phyloP scores from a whole-genome alignment of 2,329 filamentous ascomycete genomes.

The Grosmannia serpens region DNA sequence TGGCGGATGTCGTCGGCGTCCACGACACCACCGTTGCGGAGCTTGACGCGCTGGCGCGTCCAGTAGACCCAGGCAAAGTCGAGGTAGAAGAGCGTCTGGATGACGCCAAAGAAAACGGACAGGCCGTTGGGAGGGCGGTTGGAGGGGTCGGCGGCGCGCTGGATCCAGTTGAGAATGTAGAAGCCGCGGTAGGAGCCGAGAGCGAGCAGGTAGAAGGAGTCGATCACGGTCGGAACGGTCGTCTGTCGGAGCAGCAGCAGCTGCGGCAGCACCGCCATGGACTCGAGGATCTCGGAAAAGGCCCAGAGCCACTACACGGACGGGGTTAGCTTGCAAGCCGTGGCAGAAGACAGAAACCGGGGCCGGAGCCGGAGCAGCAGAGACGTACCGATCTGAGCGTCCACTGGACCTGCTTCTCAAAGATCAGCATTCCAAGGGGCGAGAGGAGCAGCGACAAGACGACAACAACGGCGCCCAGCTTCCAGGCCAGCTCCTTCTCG shows the following conservation, averaged over 20 bases:
- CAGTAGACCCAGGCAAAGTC: constrained; percentile 98
- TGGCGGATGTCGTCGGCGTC: constrained; percentile 80
- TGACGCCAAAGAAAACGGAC: constrained; percentile 71
- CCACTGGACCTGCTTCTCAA: constrained; percentile 38
- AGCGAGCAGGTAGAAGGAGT: constrained; percentile 87
- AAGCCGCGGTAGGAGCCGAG: constrained; percentile 80
- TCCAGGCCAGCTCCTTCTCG: constrained; percentile 89
- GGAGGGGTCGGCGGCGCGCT: constrained; percentile 48
- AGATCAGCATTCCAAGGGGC: constrained; percentile 61
- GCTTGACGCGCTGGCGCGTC: constrained; percentile 84
- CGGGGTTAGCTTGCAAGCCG: neutral
- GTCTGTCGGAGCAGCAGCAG: constrained; percentile 86
- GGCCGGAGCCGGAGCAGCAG: neutral
- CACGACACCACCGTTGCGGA: constrained; percentile 75
- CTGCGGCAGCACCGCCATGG: constrained; percentile 80
- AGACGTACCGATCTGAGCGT: constrained; percentile 36
- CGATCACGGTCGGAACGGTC: constrained; percentile 89
- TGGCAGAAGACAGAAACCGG: neutral
- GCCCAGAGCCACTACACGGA: constrained; percentile 59
- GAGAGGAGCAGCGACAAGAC: constrained; percentile 53
- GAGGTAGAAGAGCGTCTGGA: constrained; percentile 82
- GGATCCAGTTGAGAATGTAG: constrained; percentile 88
- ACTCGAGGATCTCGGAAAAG: constrained; percentile 87
- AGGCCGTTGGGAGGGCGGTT: constrained; percentile 54
- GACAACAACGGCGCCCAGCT: constrained; percentile 64